Evolutionary conservation across 805 yeast species (phyloP).

Genomic region (Ogataea trehalophila): DNA sequence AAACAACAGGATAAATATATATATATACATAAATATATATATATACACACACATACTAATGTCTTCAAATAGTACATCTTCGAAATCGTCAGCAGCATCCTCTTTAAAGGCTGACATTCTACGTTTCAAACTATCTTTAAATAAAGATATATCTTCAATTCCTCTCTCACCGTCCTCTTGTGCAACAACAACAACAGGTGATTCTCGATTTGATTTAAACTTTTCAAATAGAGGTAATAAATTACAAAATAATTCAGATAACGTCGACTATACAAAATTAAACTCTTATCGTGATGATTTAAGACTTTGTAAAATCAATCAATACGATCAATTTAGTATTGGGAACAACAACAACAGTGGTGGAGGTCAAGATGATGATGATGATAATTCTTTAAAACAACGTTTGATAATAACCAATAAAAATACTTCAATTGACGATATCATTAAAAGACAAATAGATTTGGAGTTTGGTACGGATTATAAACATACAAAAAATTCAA

Average conservation of each 20-base stretch:
- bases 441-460: slow-evolving; percentile 24
- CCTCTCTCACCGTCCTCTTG: neutral
- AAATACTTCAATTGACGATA: slow-evolving; percentile 20
- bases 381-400: slow-evolving; percentile 3
- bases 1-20: too few species aligned
- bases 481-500: neutral
- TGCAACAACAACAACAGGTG: slow-evolving; percentile 3
- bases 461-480: neutral
- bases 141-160: slow-evolving; percentile 11
- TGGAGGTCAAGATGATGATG: too few species aligned
- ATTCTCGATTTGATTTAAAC: slow-evolving; percentile 14
- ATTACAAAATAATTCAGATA: slow-evolving; percentile 20
- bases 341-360: slow-evolving; percentile 6
- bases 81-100: neutral
- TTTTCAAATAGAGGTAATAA: slow-evolving; percentile 31
- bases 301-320: slow-evolving; percentile 15
- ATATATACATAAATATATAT: too few species aligned
- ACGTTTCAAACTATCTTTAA: slow-evolving; percentile 19
- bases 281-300: slow-evolving; percentile 20
- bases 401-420: slow-evolving; percentile 24
- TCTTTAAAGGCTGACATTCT: slow-evolving; percentile 20
- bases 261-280: slow-evolving; percentile 21
- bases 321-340: slow-evolving; percentile 12
- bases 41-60: neutral
- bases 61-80: neutral